Base-by-base conservation (phyloP, 2,329 filamentous ascomycete genomes). In the Bipolaris oryzae region DNA sequence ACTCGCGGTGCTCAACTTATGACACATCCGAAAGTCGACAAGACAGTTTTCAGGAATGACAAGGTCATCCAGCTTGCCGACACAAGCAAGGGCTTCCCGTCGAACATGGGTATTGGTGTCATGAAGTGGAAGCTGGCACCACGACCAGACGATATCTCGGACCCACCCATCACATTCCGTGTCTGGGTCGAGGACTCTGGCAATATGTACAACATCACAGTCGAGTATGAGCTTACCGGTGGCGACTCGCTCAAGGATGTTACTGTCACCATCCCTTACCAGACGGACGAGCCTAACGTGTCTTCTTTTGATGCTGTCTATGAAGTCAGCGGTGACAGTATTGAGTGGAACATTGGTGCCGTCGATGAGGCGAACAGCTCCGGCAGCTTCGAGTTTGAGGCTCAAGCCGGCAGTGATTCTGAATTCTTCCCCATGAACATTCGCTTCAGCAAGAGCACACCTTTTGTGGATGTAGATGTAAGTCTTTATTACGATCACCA, bases 391-490 rank as follows among this genome's bases (percentile, higher is more conserved):
- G 95, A 99, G 76, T 98, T 99, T 66, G 95, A 98, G 78, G 92
- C 92, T 1, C 87, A 91, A 75, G 91, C 91, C 10, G 86, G 87
- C 53, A 91, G 93, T 65, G 95, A 98, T 74, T 89, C 91, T 54
- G 93, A 97, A 69, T 98, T 98, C 81, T 99, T 99, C 87, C 95
- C 95, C 1, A 98, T 99, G 93, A 89, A 86, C 51, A 88, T 98
- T 58, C 85, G 88, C 52, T 99, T 99, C 79, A 88, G 86, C 62
- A 97, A 96, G 84, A 85, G 87, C 39, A 86, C 84, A 56, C 94
- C 95, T 25, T 96, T 91, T 76, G 85, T 98, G 48, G 92, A 97
- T 70, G 91, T 99, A 62, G 92, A 97, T 80, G 94, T 98, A 82
- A 88, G 89, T 85, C 15, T 61, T 43, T 13, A 16, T 5, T 33